Percentiles rank a stretch among this genome's conserved stretches.
phyloP scores from a whole-genome alignment of 2,329 filamentous ascomycete species.

The Exserohilum turcica region DNA sequence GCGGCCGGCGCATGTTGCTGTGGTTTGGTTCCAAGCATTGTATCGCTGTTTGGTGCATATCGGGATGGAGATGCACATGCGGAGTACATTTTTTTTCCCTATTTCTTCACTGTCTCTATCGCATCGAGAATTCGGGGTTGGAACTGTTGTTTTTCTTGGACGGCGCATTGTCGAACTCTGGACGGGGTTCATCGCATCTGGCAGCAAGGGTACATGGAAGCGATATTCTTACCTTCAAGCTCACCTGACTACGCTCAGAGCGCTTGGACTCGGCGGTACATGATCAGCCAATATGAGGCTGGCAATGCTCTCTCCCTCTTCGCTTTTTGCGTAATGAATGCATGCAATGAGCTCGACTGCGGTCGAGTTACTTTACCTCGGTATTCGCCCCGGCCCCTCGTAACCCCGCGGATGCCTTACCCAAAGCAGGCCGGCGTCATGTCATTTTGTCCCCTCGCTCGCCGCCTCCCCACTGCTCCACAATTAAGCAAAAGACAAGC shows the following conservation, averaged over 20 bases:
- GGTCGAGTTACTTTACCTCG: slow-evolving; percentile 2
- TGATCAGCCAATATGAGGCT: neutral
- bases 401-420: slow-evolving; percentile 17
- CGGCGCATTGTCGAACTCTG: neutral
- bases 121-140: neutral
- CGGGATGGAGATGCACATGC: neutral
- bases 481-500: slow-evolving; percentile 7
- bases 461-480: slow-evolving; percentile 21
- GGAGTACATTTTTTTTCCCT: neutral
- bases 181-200: neutral
- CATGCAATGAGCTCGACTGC: neutral
- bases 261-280: neutral
- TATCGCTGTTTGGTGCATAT: neutral
- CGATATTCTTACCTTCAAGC: neutral
- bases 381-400: neutral
- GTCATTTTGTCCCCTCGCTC: slow-evolving; percentile 15
- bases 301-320: neutral
- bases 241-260: neutral
- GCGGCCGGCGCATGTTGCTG: neutral
- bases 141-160: neutral
- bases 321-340: neutral
- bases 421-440: slow-evolving; percentile 13
- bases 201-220: neutral
- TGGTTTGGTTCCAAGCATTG: neutral
- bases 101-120: neutral